phyloP scores from a whole-genome alignment of 352 stramenopile genomes.

The Phytophthora nicotianae region DNA sequence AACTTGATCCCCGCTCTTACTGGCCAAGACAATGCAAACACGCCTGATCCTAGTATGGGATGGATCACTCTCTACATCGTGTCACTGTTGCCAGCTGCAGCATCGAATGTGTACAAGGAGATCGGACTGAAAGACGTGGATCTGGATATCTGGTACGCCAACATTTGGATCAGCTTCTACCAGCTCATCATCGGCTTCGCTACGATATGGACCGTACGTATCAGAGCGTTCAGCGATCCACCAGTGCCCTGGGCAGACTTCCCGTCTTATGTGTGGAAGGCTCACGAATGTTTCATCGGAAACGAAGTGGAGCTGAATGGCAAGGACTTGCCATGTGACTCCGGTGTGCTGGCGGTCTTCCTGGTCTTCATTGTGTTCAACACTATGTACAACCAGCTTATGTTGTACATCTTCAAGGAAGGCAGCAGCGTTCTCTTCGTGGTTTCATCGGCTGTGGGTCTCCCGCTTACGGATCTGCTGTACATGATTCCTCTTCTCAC shows the following conservation, averaged over 20 bases:
- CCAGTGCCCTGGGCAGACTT: conserved; percentile 80
- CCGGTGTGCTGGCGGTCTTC: conserved; percentile 75
- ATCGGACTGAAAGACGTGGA: conserved; percentile 89
- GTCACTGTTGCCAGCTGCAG: conserved; percentile 67
- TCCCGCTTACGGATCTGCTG: conserved; percentile 83
- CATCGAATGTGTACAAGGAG: conserved; percentile 90
- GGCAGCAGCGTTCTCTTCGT: conserved; percentile 89
- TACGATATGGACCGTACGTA: conserved; percentile 83
- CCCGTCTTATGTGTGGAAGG: conserved; percentile 64
- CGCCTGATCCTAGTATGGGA: conserved; percentile 68
- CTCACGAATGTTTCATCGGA: conserved; percentile 79
- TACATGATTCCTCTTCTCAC: conserved; percentile 87
- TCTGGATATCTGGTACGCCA: conserved; percentile 89
- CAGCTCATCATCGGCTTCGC: conserved; percentile 73
- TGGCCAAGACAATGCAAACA: conserved; percentile 68
- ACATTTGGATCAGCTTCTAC: conserved; percentile 87
- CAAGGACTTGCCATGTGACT: conserved; percentile 60
- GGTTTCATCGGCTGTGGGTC: conserved; percentile 81
- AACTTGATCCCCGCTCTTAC: conserved; percentile 84
- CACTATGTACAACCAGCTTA: conserved; percentile 89
- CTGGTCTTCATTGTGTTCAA: conserved; percentile 89
- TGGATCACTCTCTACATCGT: conserved; percentile 86
- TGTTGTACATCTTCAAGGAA: conserved; percentile 91
- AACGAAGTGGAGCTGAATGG: conserved; percentile 72
- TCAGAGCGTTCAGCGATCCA: conserved; percentile 80